These are phyloP conservation scores for Cicer arietinum DNA, from an alignment of 306 rosid genomes.

Conservation along the genomic window DNA sequence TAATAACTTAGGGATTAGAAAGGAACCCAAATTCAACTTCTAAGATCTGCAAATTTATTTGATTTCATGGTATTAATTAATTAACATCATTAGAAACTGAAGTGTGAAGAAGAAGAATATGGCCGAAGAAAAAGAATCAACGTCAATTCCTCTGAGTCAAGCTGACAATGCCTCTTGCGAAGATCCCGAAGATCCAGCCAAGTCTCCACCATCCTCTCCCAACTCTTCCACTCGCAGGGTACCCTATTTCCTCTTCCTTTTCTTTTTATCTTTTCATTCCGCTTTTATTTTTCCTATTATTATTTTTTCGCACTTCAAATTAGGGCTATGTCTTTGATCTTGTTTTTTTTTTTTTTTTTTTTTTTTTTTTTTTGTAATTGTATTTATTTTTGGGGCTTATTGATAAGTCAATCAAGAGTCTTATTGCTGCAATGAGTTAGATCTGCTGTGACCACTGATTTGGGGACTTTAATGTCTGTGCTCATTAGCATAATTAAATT, in stretches of 20 bases:
- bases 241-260: conserved; percentile 6
- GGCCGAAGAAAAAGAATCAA: conserved; percentile 85
- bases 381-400: background rate
- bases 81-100: background rate
- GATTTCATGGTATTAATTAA: background rate
- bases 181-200: conserved; percentile 92
- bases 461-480: background rate
- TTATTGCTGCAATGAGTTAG: background rate
- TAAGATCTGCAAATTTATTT: too few relatives aligned
- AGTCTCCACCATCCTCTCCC: conserved; percentile 75
- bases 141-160: conserved; percentile 87
- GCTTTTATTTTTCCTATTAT: background rate
- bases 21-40: too few relatives aligned
- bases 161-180: conserved; percentile 62
- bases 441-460: background rate
- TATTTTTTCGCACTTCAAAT: background rate
- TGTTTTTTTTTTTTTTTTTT: background rate
- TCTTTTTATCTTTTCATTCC: too few relatives aligned
- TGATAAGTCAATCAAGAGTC: conserved; percentile 25
- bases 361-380: background rate
- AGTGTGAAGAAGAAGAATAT: conserved; percentile 41
- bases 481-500: background rate
- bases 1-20: background rate
- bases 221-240: conserved; percentile 93
- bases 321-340: conserved; percentile 42